phyloP scores from a whole-genome alignment of 345 rosid genomes.

The Arabis hirsuta region DNA sequence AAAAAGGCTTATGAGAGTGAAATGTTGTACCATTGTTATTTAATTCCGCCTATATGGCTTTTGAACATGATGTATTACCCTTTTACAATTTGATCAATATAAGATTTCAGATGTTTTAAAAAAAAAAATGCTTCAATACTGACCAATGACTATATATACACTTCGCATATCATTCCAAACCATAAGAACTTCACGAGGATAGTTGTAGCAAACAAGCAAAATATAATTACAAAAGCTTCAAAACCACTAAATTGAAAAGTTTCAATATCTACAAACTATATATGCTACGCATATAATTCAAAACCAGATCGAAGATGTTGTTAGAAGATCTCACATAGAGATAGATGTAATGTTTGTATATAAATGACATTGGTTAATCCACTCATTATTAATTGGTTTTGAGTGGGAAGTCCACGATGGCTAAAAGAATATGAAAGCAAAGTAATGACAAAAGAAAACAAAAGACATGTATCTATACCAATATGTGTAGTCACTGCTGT shows the following conservation, averaged over 20 bases:
- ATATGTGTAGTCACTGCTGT: slow-evolving; percentile 2
- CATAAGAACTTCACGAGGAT: background rate
- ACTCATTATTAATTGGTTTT: background rate
- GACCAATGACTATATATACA: too few relatives aligned
- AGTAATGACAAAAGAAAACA: background rate
- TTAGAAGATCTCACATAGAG: background rate
- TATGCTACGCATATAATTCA: too few relatives aligned
- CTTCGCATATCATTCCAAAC: too few relatives aligned
- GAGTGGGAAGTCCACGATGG: background rate
- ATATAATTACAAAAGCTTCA: background rate
- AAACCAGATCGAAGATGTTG: background rate
- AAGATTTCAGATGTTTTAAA: too few relatives aligned
- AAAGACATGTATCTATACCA: background rate
- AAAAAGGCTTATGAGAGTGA: too few relatives aligned
- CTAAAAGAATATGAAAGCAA: background rate
- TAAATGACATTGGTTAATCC: background rate
- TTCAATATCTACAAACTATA: too few relatives aligned
- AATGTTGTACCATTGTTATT: too few relatives aligned
- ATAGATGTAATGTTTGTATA: background rate
- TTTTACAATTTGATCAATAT: too few relatives aligned
- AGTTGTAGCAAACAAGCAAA: background rate
- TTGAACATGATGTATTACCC: too few relatives aligned
- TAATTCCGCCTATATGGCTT: too few relatives aligned
- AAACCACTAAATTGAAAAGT: too few relatives aligned
- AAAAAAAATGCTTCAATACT: too few relatives aligned